Conservation (phyloP, 768 basidiomycete genomes). For the Lentinula detonsa region DNA sequence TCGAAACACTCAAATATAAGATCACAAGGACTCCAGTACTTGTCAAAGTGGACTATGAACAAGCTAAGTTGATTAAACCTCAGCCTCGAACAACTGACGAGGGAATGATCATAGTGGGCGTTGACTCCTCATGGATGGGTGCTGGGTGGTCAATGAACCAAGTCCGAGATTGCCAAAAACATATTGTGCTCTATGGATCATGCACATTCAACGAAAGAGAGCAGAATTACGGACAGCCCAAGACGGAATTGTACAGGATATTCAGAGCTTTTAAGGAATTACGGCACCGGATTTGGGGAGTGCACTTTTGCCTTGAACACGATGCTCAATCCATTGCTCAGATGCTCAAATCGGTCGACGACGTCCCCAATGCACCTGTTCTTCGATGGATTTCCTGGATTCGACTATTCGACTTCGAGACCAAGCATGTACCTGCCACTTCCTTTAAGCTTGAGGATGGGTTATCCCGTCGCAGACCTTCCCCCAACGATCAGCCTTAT, state of each 20-base stretch:
- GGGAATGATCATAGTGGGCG: too few relatives aligned
- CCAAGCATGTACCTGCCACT: conserved; percentile 26
- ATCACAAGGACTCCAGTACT: too few relatives aligned
- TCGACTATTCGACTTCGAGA: conserved; percentile 26
- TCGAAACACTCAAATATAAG: too few relatives aligned
- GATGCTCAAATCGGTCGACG: conserved; percentile 29
- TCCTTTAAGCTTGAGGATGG: conserved; percentile 26
- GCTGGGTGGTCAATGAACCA: conserved; percentile 12
- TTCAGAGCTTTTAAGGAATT: conserved; percentile 24
- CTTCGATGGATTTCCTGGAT: conserved; percentile 32
- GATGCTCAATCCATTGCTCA: conserved; percentile 28
- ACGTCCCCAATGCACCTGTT: conserved; percentile 26
- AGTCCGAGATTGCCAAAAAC: conserved; percentile 12
- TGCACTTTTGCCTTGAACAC: conserved; percentile 25
- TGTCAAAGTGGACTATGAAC: too few relatives aligned
- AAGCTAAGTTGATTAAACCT: too few relatives aligned
- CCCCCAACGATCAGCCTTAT: too few relatives aligned
- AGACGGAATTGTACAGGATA: conserved; percentile 30
- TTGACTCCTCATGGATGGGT: too few relatives aligned
- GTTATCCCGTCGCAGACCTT: conserved; percentile 17
- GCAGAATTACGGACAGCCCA: conserved; percentile 27
- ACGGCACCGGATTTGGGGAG: conserved; percentile 22
- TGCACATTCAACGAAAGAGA: conserved; percentile 27
- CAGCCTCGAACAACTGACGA: too few relatives aligned
- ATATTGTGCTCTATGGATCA: conserved; percentile 22